Percentiles rank a stretch among this genome's conserved stretches.
Conservation (phyloP, 2,329 filamentous ascomycete genomes). For the Leptoxyphium fumago region DNA sequence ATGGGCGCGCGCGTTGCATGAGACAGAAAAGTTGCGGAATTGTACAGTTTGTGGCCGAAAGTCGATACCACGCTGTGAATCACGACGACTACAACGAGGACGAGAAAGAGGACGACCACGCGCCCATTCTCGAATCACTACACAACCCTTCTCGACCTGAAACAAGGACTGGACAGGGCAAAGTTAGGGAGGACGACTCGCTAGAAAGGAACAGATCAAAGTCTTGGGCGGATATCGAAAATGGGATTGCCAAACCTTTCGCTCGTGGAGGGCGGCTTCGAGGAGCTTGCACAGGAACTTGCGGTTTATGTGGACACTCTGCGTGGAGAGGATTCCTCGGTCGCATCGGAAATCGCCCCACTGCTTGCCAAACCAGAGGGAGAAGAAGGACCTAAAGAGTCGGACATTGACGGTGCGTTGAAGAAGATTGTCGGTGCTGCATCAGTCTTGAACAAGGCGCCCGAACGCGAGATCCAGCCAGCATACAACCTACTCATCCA, state of each 20-base stretch:
- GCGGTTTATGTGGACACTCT: slow-evolving; percentile 82
- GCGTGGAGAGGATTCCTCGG: slow-evolving; percentile 42
- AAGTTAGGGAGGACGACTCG: background rate
- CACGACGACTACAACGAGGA: background rate
- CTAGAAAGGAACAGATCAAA: background rate
- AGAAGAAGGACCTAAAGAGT: slow-evolving; percentile 32
- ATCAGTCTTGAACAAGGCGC: slow-evolving; percentile 61
- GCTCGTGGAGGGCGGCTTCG: slow-evolving; percentile 79
- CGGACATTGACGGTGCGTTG: slow-evolving; percentile 68
- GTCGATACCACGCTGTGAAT: background rate
- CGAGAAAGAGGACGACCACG: background rate
- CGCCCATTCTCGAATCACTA: background rate
- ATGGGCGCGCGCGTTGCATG: background rate
- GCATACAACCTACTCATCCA: slow-evolving; percentile 96
- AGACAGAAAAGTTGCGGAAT: background rate
- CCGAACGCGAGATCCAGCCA: slow-evolving; percentile 92
- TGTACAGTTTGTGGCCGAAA: too few species aligned
- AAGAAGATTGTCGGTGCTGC: slow-evolving; percentile 79
- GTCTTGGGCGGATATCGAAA: background rate
- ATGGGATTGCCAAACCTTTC: slow-evolving; percentile 43
- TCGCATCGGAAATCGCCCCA: slow-evolving; percentile 52
- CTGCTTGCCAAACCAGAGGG: slow-evolving; percentile 38
- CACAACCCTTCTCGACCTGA: background rate
- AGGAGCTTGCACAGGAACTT: slow-evolving; percentile 87
- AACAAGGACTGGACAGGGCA: background rate